Evolutionary conservation across 345 rosid species (phyloP).

Genomic region (Balakata baccata): DNA sequence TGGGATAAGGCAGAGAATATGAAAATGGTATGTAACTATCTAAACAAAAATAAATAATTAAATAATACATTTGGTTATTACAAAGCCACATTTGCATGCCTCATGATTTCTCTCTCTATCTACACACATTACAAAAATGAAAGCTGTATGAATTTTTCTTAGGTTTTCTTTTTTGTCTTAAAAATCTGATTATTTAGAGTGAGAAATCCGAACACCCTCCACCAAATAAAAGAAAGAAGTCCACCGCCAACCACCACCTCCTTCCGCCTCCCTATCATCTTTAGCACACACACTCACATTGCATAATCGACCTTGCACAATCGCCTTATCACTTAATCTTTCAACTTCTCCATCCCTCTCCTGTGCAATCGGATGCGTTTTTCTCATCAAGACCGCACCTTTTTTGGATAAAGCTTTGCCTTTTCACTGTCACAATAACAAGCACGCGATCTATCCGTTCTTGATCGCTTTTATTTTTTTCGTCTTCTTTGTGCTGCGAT

Average conservation of each 20-base stretch:
- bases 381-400: background rate
- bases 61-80: background rate
- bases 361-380: background rate
- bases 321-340: background rate
- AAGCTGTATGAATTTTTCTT: background rate
- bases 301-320: background rate
- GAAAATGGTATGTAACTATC: too few species aligned
- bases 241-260: slow-evolving; percentile 10
- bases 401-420: background rate
- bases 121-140: background rate
- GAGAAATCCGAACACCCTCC: slow-evolving; percentile 4
- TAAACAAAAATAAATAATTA: background rate
- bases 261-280: background rate
- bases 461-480: background rate
- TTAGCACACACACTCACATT: background rate
- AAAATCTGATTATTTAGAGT: slow-evolving; percentile 1
- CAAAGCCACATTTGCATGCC: slow-evolving; percentile 17
- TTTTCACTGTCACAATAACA: background rate
- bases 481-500: slow-evolving; percentile 27
- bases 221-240: background rate
- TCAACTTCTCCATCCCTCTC: background rate
- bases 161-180: background rate
- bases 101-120: background rate
- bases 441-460: slow-evolving; percentile 12
- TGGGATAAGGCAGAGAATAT: too few species aligned